These are phyloP conservation scores for Erythrophleum fordii DNA, from an alignment of 306 rosid species.

Conservation along the genomic window DNA sequence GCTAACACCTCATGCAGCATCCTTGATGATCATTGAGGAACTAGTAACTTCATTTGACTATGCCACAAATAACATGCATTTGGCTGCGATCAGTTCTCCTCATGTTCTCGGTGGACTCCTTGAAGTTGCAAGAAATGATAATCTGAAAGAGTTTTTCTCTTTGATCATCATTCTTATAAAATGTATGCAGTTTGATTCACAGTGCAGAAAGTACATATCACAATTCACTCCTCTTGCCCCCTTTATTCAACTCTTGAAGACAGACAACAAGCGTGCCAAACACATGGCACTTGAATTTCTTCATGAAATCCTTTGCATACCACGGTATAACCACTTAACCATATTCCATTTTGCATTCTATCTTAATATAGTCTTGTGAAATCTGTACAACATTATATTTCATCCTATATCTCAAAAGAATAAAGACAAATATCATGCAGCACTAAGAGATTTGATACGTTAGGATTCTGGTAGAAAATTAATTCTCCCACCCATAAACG, in stretches of 20 bases:
- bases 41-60: slow-evolving; percentile 73
- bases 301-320: slow-evolving; percentile 74
- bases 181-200: slow-evolving; percentile 69
- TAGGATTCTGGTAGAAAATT: not conserved
- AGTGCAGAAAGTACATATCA: slow-evolving; percentile 69
- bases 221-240: slow-evolving; percentile 68
- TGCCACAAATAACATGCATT: slow-evolving; percentile 70
- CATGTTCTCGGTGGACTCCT: slow-evolving; percentile 67
- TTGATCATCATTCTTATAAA: slow-evolving; percentile 73
- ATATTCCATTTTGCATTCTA: slow-evolving; percentile 22
- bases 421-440: not conserved
- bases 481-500: not conserved
- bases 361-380: slow-evolving; percentile 8
- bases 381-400: slow-evolving; percentile 6
- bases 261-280: slow-evolving; percentile 57
- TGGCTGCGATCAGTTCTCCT: slow-evolving; percentile 78
- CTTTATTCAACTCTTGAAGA: slow-evolving; percentile 61
- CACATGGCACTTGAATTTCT: slow-evolving; percentile 68
- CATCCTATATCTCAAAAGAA: not conserved
- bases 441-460: not conserved
- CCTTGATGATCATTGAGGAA: slow-evolving; percentile 76
- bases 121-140: slow-evolving; percentile 65
- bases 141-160: slow-evolving; percentile 62
- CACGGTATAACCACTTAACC: slow-evolving; percentile 55
- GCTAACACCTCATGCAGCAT: slow-evolving; percentile 77